phyloP scores from a whole-genome alignment of 1,284 basidiomycete species.

The Moniliophthora roreri region DNA sequence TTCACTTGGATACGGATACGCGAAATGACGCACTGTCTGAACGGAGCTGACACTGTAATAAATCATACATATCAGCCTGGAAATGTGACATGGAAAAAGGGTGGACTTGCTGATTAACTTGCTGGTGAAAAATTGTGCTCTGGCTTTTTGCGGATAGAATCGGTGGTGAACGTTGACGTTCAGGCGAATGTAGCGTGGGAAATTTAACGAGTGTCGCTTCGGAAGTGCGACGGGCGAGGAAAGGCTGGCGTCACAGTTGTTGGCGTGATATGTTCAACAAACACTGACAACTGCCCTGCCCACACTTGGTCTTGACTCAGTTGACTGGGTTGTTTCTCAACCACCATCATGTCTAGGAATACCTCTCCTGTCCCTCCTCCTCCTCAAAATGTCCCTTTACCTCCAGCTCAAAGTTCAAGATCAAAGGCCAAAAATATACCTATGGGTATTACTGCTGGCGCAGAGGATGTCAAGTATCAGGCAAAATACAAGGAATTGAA shows the following conservation, averaged over 20 bases:
- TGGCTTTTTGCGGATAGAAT: too few relatives aligned
- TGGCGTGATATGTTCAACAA: conserved; percentile 24
- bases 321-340: conserved; percentile 18
- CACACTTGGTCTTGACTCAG: background rate
- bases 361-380: conserved; percentile 49
- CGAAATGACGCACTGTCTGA: conserved; percentile 57
- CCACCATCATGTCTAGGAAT: conserved; percentile 52
- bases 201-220: too few relatives aligned
- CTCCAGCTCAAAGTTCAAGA: conserved; percentile 33
- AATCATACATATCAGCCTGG: conserved; percentile 6
- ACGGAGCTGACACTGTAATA: conserved; percentile 58
- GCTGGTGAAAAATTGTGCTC: too few relatives aligned
- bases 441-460: conserved; percentile 71
- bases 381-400: conserved; percentile 28
- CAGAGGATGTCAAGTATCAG: conserved; percentile 87
- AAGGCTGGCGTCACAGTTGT: background rate
- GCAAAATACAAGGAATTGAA: conserved; percentile 90
- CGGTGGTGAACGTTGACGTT: too few relatives aligned
- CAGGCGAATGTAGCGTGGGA: too few relatives aligned
- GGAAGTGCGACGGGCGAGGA: too few relatives aligned
- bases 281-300: background rate
- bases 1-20: conserved; percentile 11
- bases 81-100: conserved; percentile 2
- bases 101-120: conserved; percentile 5
- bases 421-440: conserved; percentile 54